Percentiles rank a stretch among this genome's conserved stretches.
These are phyloP conservation scores for Ormosia emarginata DNA, from an alignment of 306 rosid species.

Conservation along the genomic window DNA sequence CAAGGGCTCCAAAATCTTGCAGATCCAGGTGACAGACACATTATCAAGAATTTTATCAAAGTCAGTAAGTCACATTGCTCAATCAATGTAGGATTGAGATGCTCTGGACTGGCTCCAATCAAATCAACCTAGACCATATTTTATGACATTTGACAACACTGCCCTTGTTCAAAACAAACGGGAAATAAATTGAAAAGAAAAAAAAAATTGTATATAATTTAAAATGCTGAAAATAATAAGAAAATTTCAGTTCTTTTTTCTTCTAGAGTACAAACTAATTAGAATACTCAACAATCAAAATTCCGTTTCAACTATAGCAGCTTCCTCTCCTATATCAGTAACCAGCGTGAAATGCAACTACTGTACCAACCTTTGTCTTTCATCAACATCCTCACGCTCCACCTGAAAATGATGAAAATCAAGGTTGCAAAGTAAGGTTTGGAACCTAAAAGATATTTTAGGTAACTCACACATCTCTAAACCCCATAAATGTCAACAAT, in stretches of 20 bases:
- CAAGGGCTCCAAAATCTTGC: not conserved
- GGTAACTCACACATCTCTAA: not conserved
- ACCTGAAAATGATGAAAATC: conserved; percentile 31
- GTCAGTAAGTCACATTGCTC: not conserved
- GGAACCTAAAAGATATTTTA: not conserved
- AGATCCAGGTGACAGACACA: not conserved
- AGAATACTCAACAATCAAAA: conserved; percentile 18
- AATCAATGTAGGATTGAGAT: not conserved
- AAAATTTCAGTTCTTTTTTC: not conserved
- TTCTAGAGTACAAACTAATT: not conserved
- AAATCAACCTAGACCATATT: not conserved
- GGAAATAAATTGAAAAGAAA: not conserved
- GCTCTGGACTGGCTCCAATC: not conserved
- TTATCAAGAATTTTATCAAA: not conserved
- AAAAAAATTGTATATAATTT: not conserved
- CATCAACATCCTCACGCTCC: conserved; percentile 48
- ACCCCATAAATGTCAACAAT: not conserved
- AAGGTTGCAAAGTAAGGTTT: not conserved
- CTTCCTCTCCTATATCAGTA: not conserved
- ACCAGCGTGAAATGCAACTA: conserved; percentile 19
- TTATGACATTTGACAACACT: not conserved
- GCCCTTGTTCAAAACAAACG: not conserved
- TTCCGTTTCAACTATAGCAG: not conserved
- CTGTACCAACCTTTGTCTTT: conserved; percentile 50
- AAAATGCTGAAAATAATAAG: not conserved